Evolutionary conservation across 176 grass and related monocot genomes (phyloP).

Genomic region (Musa schizocarpa): DNA sequence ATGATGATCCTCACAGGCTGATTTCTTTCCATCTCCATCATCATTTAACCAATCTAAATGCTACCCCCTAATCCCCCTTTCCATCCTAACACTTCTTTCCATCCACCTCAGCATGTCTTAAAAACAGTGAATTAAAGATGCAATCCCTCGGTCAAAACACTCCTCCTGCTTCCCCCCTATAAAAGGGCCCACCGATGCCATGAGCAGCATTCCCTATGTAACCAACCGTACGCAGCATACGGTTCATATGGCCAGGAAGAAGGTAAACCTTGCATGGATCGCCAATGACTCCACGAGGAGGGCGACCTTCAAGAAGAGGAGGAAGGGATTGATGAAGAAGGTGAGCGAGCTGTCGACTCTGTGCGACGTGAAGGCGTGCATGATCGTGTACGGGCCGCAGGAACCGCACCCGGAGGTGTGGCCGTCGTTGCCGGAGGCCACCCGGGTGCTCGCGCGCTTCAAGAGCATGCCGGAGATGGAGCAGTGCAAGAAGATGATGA

Average conservation of each 20-base stretch:
- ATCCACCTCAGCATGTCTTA: too few relatives aligned
- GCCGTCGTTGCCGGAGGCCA: neutral
- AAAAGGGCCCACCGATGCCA: neutral
- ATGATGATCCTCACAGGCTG: too few relatives aligned
- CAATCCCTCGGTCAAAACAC: neutral
- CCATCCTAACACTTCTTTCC: too few relatives aligned
- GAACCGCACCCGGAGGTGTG: constrained; percentile 27
- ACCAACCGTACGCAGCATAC: neutral
- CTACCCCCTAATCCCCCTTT: too few relatives aligned
- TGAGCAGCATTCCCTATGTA: neutral
- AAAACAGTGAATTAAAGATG: neutral
- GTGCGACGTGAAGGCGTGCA: constrained; percentile 2
- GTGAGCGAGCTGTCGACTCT: constrained; percentile 5
- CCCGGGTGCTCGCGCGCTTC: constrained; percentile 11
- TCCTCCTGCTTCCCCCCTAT: neutral
- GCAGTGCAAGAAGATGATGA: constrained; percentile 38
- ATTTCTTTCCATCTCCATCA: too few relatives aligned
- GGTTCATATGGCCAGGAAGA: neutral
- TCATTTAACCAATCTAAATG: too few relatives aligned
- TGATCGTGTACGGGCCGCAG: neutral
- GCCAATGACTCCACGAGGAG: neutral
- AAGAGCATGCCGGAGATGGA: constrained; percentile 34
- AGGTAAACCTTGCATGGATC: neutral
- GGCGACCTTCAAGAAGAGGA: constrained; percentile 4
- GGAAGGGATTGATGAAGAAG: constrained; percentile 8